Conservation (phyloP, 78 protist genomes). For the Emiliania huxleyi region DNA sequence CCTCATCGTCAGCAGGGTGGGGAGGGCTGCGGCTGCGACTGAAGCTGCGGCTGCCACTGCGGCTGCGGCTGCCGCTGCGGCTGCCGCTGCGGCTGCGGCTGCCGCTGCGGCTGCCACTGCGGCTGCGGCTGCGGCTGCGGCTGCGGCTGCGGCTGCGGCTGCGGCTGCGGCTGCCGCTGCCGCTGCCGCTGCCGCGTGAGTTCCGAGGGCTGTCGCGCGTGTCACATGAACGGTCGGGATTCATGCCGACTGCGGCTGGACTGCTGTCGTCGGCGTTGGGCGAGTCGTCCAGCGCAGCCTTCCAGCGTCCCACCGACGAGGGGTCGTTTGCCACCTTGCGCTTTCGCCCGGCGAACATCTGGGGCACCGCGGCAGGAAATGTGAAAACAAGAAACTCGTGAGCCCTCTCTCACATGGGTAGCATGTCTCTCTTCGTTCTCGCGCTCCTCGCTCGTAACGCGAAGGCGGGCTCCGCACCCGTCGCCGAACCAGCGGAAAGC, state of each 20-base stretch:
- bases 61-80: not conserved
- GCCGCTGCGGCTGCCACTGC: not conserved
- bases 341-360: not conserved
- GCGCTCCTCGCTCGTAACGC: too few species aligned
- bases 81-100: not conserved
- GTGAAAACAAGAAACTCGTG: too few species aligned
- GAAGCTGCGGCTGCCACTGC: not conserved
- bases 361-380: too few species aligned
- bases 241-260: not conserved
- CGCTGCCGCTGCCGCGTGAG: not conserved
- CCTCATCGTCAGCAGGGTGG: not conserved
- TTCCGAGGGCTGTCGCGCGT: not conserved
- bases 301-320: not conserved
- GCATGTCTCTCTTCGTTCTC: too few species aligned
- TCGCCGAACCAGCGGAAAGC: too few species aligned
- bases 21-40: not conserved
- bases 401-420: too few species aligned
- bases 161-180: not conserved
- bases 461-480: too few species aligned
- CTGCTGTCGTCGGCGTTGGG: not conserved
- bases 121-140: not conserved
- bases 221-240: not conserved
- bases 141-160: not conserved
- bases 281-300: not conserved
- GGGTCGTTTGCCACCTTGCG: not conserved